phyloP scores from a whole-genome alignment of 2,329 filamentous ascomycete species.

The Sclerotinia borealis region DNA sequence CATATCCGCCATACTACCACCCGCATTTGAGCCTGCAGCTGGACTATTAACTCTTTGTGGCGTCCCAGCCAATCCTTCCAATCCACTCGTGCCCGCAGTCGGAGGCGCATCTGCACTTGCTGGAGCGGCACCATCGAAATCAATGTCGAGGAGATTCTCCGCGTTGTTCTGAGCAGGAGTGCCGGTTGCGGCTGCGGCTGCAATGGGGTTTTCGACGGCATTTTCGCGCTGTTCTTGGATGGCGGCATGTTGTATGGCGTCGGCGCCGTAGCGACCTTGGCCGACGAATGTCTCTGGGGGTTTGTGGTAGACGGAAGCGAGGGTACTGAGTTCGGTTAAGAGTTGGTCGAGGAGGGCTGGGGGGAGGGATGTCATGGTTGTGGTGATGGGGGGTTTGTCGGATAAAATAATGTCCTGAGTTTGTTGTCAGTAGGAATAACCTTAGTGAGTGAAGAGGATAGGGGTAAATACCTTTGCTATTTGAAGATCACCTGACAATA shows the following conservation, averaged over 20 bases:
- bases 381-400: slow-evolving; percentile 87
- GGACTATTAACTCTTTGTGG: slow-evolving; percentile 66
- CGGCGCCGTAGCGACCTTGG: slow-evolving; percentile 87
- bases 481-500: slow-evolving; percentile 85
- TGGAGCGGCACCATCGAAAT: slow-evolving; percentile 88
- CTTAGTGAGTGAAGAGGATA: slow-evolving; percentile 24
- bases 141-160: slow-evolving; percentile 93
- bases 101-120: slow-evolving; percentile 72
- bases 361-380: slow-evolving; percentile 87
- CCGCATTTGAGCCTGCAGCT: slow-evolving; percentile 33
- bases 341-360: slow-evolving; percentile 79
- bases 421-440: background rate
- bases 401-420: slow-evolving; percentile 76
- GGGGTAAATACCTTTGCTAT: slow-evolving; percentile 64
- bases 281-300: slow-evolving; percentile 97
- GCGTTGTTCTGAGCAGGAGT: slow-evolving; percentile 63
- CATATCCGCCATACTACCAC: slow-evolving; percentile 72
- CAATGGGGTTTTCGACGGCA: slow-evolving; percentile 87
- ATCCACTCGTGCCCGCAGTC: slow-evolving; percentile 40
- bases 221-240: slow-evolving; percentile 95
- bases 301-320: slow-evolving; percentile 98
- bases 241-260: slow-evolving; percentile 88
- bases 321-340: slow-evolving; percentile 84
- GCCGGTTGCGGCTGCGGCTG: slow-evolving; percentile 62
- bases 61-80: slow-evolving; percentile 54